A percentile compares a stretch with the other conserved stretches of the same genome.
phyloP scores from a whole-genome alignment of 2,329 filamentous ascomycete genomes.

The Diplodia corticola region DNA sequence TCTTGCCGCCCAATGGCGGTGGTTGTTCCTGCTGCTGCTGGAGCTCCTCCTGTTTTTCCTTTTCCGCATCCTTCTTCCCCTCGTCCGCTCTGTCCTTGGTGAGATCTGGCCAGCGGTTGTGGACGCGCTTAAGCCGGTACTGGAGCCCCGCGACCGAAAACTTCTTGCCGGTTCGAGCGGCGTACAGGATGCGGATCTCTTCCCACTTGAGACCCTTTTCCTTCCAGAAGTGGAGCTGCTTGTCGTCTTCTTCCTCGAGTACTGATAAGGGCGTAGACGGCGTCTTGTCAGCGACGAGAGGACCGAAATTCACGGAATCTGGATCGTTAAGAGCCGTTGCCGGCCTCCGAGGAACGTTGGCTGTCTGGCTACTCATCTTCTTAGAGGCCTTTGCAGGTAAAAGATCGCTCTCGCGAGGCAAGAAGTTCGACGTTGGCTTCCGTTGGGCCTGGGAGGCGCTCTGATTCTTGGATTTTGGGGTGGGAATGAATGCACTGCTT shows the following conservation, averaged over 20 bases:
- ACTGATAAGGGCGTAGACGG: background rate
- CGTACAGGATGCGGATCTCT: background rate
- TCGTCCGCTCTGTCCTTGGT: background rate
- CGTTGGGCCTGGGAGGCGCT: background rate
- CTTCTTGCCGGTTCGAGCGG: background rate
- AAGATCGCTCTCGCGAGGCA: background rate
- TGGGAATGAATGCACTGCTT: background rate
- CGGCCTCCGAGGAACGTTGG: background rate
- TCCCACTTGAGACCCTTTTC: background rate
- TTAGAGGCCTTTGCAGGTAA: background rate
- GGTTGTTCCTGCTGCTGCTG: background rate
- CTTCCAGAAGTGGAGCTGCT: background rate
- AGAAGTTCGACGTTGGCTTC: background rate
- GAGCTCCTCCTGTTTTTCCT: background rate
- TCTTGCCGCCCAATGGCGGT: background rate
- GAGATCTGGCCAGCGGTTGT: background rate
- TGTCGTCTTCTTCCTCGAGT: background rate
- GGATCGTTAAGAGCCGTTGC: background rate
- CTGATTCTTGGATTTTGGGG: background rate
- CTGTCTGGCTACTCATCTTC: background rate
- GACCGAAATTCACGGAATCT: background rate
- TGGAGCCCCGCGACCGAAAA: background rate
- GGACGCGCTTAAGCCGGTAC: background rate
- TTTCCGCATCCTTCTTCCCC: background rate
- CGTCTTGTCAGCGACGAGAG: background rate